A percentile compares a stretch with the other conserved stretches of the same genome.
Conservation (phyloP, 805 yeast species). For the Candida verbasci region DNA sequence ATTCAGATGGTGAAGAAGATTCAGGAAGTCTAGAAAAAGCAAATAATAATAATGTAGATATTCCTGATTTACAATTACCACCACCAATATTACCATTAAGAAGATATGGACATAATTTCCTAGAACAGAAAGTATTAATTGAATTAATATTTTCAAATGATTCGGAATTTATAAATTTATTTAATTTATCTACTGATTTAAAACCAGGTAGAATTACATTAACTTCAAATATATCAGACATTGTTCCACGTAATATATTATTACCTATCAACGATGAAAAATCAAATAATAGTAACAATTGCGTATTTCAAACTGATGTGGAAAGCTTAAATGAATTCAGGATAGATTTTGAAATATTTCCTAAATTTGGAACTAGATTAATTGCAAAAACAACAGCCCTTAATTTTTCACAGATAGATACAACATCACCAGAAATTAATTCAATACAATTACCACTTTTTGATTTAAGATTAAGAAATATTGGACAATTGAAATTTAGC, state of each 20-base stretch:
- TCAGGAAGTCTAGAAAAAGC: conserved; percentile 23
- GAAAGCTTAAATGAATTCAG: conserved; percentile 58
- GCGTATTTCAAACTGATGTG: conserved; percentile 80
- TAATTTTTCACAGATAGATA: conserved; percentile 41
- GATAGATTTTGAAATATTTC: conserved; percentile 85
- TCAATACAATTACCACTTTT: conserved; percentile 64
- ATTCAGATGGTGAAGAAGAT: conserved; percentile 22
- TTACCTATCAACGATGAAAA: conserved; percentile 66
- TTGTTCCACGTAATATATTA: conserved; percentile 82
- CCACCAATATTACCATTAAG: conserved; percentile 95
- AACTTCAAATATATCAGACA: conserved; percentile 69
- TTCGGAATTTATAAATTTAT: conserved; percentile 41
- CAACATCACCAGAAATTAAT: conserved; percentile 37
- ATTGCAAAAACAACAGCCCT: conserved; percentile 86
- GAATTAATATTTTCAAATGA: conserved; percentile 63
- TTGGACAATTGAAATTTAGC: conserved; percentile 75
- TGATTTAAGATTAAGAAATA: conserved; percentile 73
- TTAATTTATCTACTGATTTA: conserved; percentile 36
- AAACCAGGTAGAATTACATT: conserved; percentile 82
- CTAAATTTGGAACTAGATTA: conserved; percentile 89
- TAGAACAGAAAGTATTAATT: conserved; percentile 83
- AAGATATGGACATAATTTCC: conserved; percentile 91
- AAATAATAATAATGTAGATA: conserved; percentile 53
- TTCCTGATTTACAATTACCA: conserved; percentile 88
- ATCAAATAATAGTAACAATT: conserved; percentile 41